Conservation (phyloP, 2,329 filamentous ascomycete species). For the Pseudodiploospora longispora region DNA sequence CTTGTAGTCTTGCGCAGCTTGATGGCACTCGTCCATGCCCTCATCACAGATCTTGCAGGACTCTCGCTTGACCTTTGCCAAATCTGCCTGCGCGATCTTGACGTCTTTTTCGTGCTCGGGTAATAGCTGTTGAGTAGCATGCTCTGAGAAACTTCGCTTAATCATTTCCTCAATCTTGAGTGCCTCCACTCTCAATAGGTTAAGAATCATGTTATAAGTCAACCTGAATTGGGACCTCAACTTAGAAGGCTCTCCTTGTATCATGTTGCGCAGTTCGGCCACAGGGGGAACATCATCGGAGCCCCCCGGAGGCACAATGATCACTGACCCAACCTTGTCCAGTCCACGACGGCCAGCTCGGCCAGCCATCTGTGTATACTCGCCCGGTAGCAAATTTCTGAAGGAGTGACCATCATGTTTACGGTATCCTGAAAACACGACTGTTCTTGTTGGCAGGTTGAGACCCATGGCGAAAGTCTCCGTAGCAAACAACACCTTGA, state of each 20-base stretch:
- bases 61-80: conserved; percentile 84
- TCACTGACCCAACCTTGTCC: conserved; percentile 87
- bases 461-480: conserved; percentile 99
- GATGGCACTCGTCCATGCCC: conserved; percentile 72
- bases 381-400: conserved; percentile 82
- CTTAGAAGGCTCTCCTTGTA: conserved; percentile 90
- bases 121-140: conserved; percentile 87
- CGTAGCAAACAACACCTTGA: conserved; percentile 95
- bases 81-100: conserved; percentile 80
- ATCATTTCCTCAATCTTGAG: conserved; percentile 99
- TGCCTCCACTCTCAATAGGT: conserved; percentile 87
- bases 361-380: conserved; percentile 98
- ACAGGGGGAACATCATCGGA: conserved; percentile 84
- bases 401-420: conserved; percentile 94
- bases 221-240: conserved; percentile 91
- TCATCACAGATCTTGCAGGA: conserved; percentile 73
- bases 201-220: conserved; percentile 99
- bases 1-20: conserved; percentile 72
- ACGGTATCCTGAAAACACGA: conserved; percentile 93
- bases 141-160: conserved; percentile 97
- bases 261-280: conserved; percentile 80
- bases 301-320: conserved; percentile 75
- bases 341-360: conserved; percentile 87
- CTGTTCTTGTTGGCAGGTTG: conserved; percentile 89
- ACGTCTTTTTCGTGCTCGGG: conserved; percentile 96